Evolutionary conservation across 2,329 filamentous ascomycete species (phyloP).

Genomic region (Scytalidium lignicola): DNA sequence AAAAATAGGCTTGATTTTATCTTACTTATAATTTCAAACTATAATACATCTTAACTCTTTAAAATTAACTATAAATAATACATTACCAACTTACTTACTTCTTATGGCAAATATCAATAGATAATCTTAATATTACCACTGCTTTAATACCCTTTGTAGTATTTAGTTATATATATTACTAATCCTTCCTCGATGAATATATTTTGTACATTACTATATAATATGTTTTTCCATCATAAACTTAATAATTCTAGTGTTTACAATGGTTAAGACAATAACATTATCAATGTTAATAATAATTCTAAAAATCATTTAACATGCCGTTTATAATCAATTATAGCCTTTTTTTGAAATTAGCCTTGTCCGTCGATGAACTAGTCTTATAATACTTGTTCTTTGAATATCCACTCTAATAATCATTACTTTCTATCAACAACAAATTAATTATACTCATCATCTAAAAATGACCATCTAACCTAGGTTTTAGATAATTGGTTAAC

Average conservation of each 20-base stretch:
- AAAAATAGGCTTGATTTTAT: conserved; percentile 2
- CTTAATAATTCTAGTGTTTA: conserved; percentile 8
- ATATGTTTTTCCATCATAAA: conserved; percentile 9
- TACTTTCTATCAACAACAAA: too few species aligned
- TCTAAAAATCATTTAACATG: conserved; percentile 7
- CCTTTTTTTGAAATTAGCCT: conserved; percentile 5
- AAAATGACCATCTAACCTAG: too few species aligned
- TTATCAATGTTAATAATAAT: conserved; percentile 7
- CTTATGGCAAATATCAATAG: conserved; percentile 20
- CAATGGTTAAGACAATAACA: conserved; percentile 7
- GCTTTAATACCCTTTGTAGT: conserved; percentile 18
- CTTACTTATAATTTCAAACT: conserved; percentile 6
- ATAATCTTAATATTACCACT: conserved; percentile 21
- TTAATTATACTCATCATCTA: too few species aligned
- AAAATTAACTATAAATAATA: conserved; percentile 24
- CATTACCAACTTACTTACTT: conserved; percentile 18
- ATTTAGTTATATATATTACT: conserved; percentile 17
- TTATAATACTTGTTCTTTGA: too few species aligned
- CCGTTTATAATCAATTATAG: conserved; percentile 3
- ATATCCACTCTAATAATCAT: too few species aligned
- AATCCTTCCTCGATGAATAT: conserved; percentile 11
- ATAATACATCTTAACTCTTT: conserved; percentile 11
- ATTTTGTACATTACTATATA: conserved; percentile 7
- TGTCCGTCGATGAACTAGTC: conserved; percentile 1
- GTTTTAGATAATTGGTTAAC: too few species aligned